Evolutionary conservation across 2,329 filamentous ascomycete species (phyloP), one percentile per base, ranked within the genome.

Genomic region (Venturia effusa): DNA sequence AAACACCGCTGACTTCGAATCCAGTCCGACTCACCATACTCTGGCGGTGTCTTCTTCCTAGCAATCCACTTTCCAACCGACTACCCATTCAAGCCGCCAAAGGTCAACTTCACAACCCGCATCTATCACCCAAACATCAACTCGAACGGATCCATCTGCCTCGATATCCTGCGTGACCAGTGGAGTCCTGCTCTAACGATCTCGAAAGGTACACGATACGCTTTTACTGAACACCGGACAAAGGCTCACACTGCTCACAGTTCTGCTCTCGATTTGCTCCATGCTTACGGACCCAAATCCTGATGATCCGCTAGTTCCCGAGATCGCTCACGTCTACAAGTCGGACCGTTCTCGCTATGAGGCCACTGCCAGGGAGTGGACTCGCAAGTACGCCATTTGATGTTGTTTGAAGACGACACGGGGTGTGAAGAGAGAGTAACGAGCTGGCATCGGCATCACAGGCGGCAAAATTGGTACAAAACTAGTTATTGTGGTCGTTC

Each of bases 81-180:
- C 84, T 99, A 99, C 80, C 94, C 94, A 51, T 99, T 99, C 85
- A 99, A 99, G 88, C 94, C 94, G 68, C 94, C 94, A 71, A 99
- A 99, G 86, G 92, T 99, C 80, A 97, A 97, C 88, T 99, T 99
- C 85, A 97, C 92, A 72, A 99, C 94, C 69, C 89, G 93, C 76
- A 97, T 99, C 83, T 99, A 99, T 79, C 94, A 99, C 82, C 94
- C 94, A 73, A 99, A 99, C 82, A 99, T 99, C 91, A 99, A 99
- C 87, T 96, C 91, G 70, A 97, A 97, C 78, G 94, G 94, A 79
- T 97, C 92, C 80, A 99, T 99, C 79, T 99, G 94, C 79, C 81
- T 99, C 77, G 94, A 99, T 75, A 99, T 99, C 75, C 83, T 99
- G 74, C 88, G 94, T 82, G 94, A 99, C 79, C 94, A 99, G 82